Conservation (phyloP, 1,284 basidiomycete genomes). For the Apiotrichum laibachii region DNA sequence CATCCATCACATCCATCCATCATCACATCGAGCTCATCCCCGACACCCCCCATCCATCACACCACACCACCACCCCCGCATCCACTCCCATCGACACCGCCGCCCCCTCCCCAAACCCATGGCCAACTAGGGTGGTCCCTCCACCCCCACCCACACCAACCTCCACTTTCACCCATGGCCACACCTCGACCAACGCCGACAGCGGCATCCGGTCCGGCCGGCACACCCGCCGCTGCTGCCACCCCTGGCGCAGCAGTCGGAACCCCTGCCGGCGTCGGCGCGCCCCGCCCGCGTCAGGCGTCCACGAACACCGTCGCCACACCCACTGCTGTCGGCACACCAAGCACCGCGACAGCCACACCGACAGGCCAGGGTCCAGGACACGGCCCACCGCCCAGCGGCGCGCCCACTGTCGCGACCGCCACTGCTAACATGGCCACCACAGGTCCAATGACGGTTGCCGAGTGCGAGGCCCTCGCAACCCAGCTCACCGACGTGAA, state of each 20-base stretch:
- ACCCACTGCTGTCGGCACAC: slow-evolving; percentile 10
- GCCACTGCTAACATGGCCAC: slow-evolving; percentile 20
- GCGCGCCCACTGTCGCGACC: slow-evolving; percentile 22
- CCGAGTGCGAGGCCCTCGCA: slow-evolving; percentile 46
- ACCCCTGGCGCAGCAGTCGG: not conserved
- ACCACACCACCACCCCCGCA: not conserved
- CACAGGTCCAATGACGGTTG: slow-evolving; percentile 38
- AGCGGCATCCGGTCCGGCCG: not conserved
- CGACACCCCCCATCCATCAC: not conserved
- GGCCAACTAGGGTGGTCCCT: slow-evolving; percentile 14
- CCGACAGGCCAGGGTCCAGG: slow-evolving; percentile 20
- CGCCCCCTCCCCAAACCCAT: not conserved
- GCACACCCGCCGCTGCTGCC: too few species aligned
- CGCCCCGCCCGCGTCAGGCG: slow-evolving; percentile 38
- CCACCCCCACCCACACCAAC: slow-evolving; percentile 3
- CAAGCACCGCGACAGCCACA: slow-evolving; percentile 30
- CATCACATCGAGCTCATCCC: not conserved
- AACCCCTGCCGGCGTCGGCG: not conserved
- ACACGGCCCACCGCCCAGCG: slow-evolving; percentile 14
- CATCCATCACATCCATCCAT: not conserved
- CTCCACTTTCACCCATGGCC: slow-evolving; percentile 4
- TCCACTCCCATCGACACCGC: not conserved
- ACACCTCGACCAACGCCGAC: not conserved
- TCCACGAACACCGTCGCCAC: slow-evolving; percentile 35
- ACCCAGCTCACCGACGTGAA: slow-evolving; percentile 38